Evolutionary conservation across 192 early-diverging fungal species (phyloP).

Genomic region (Backusella mclennaniae): DNA sequence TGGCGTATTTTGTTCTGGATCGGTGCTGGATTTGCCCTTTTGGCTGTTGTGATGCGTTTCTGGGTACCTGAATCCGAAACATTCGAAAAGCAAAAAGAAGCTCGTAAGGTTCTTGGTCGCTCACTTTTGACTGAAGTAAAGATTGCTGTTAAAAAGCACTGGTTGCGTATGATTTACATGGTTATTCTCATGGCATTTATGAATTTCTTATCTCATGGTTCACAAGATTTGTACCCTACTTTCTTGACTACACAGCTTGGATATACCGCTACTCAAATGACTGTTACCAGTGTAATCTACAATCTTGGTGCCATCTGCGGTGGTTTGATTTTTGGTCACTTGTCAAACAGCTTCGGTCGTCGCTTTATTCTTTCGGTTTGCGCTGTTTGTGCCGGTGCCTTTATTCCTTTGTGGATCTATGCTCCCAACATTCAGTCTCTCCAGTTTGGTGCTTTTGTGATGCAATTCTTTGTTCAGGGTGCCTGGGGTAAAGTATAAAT

Average conservation of each 20-base stretch:
- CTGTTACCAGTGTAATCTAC: conserved; percentile 57
- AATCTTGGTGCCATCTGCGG: conserved; percentile 70
- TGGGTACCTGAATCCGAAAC: conserved; percentile 63
- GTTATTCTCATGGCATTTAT: conserved; percentile 62
- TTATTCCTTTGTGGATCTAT: conserved; percentile 70
- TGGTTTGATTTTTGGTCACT: conserved; percentile 63
- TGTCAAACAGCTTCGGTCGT: conserved; percentile 68
- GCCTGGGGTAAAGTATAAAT: conserved; percentile 39
- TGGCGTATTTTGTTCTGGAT: conserved; percentile 78
- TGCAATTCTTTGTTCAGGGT: conserved; percentile 61
- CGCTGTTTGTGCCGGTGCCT: conserved; percentile 50
- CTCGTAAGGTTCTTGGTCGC: conserved; percentile 23
- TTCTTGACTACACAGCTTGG: conserved; percentile 61
- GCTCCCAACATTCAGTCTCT: conserved; percentile 35
- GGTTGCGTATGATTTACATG: conserved; percentile 50
- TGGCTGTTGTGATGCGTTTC: conserved; percentile 58
- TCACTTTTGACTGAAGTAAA: conserved; percentile 21
- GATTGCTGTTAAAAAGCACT: conserved; percentile 44
- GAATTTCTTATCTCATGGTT: conserved; percentile 71
- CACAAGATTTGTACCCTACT: conserved; percentile 71
- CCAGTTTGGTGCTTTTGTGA: conserved; percentile 40
- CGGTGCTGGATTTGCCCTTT: conserved; percentile 53
- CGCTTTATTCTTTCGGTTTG: conserved; percentile 53
- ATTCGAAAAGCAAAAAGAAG: conserved; percentile 43
- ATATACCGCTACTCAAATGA: conserved; percentile 49